Percentiles rank a stretch among this genome's conserved stretches.
These are phyloP conservation scores for Sphagnum tenellum DNA, from an alignment of 225 moss, liverwort and hornwort genomes.

Conservation along the genomic window DNA sequence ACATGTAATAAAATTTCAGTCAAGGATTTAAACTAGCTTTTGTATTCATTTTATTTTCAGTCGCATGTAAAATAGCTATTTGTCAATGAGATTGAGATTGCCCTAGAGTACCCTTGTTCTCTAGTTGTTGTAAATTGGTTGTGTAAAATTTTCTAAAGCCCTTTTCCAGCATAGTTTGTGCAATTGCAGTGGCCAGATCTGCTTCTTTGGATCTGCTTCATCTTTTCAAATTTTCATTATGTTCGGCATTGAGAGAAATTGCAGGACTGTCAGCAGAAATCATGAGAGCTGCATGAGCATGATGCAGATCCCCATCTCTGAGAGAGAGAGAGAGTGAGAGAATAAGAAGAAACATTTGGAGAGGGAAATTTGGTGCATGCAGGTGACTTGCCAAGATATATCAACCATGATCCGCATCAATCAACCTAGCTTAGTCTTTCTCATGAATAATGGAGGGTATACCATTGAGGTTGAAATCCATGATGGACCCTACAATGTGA, in stretches of 20 bases:
- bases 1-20: too few relatives aligned
- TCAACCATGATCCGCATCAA: conserved; percentile 57
- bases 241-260: too few relatives aligned
- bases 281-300: too few relatives aligned
- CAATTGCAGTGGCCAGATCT: background rate
- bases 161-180: background rate
- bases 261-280: too few relatives aligned
- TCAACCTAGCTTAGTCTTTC: conserved; percentile 43
- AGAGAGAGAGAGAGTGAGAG: too few relatives aligned
- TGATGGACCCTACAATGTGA: conserved; percentile 59
- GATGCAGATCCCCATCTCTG: too few relatives aligned
- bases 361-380: background rate
- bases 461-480: conserved; percentile 60
- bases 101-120: too few relatives aligned
- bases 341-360: background rate
- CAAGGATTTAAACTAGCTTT: too few relatives aligned
- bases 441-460: conserved; percentile 56
- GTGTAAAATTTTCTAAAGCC: background rate
- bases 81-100: too few relatives aligned
- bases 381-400: conserved; percentile 56
- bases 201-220: background rate
- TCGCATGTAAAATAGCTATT: too few relatives aligned
- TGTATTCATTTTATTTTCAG: too few relatives aligned
- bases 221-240: too few relatives aligned
- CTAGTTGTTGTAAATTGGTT: background rate